These are phyloP conservation scores for Tetrapisispora fleetii DNA, from an alignment of 805 yeast species.

Conservation along the genomic window DNA sequence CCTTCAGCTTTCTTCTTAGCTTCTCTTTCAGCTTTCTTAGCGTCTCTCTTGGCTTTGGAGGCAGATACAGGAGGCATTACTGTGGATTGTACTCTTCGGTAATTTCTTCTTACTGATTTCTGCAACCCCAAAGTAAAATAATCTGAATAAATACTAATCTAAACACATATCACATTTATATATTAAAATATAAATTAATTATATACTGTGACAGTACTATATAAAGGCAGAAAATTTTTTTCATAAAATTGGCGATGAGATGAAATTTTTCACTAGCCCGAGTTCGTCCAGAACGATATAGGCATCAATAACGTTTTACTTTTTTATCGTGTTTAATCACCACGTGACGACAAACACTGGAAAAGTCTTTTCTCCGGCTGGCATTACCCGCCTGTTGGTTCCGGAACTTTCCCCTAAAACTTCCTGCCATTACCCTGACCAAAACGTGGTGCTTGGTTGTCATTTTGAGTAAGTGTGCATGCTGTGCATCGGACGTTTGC, in stretches of 20 bases:
- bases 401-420: too few species aligned
- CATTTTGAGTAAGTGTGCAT: too few species aligned
- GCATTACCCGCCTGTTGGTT: too few species aligned
- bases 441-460: too few species aligned
- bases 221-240: neutral
- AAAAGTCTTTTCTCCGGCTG: too few species aligned
- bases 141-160: too few species aligned
- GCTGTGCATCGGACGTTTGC: too few species aligned
- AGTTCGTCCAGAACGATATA: neutral
- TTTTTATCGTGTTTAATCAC: too few species aligned
- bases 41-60: constrained; percentile 97
- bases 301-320: too few species aligned
- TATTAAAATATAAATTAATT: neutral
- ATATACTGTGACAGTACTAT: neutral
- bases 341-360: too few species aligned
- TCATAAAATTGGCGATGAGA: constrained; percentile 1
- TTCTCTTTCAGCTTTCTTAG: constrained; percentile 91
- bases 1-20: constrained; percentile 90
- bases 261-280: neutral
- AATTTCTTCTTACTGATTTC: neutral
- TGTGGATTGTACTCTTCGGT: neutral
- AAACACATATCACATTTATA: neutral
- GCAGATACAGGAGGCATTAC: constrained; percentile 53
- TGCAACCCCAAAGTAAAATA: neutral
- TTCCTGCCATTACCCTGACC: too few species aligned